These are phyloP conservation scores for Laetiporus sulphureus DNA, from an alignment of 1,284 basidiomycete species.

Conservation along the genomic window DNA sequence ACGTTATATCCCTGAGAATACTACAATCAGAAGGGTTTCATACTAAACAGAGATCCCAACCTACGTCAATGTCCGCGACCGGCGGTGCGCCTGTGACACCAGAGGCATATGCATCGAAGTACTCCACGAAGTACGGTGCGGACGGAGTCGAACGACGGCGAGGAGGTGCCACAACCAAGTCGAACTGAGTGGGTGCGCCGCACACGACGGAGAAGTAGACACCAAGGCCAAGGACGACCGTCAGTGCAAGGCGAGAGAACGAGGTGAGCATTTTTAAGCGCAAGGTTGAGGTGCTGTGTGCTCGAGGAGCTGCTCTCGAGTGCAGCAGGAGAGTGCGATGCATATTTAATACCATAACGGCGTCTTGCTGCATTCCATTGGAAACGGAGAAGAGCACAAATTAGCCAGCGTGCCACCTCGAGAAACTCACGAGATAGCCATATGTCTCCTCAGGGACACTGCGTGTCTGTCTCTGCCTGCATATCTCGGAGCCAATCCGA, in stretches of 20 bases:
- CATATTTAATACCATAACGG: no score
- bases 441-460: neutral
- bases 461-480: neutral
- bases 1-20: conserved; percentile 44
- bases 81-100: conserved; percentile 32
- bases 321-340: no score
- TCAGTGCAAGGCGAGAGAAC: neutral
- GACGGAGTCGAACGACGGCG: conserved; percentile 6
- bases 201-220: neutral
- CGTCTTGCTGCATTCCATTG: no score
- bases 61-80: conserved; percentile 29
- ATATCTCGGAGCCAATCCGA: no score
- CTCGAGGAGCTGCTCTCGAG: no score
- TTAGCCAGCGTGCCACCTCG: no score
- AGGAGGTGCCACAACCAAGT: conserved; percentile 4
- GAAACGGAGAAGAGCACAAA: no score
- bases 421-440: conserved; percentile 3
- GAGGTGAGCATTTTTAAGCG: no score
- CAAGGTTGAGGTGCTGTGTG: no score
- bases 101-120: conserved; percentile 32
- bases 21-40: no score
- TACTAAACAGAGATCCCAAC: no score
- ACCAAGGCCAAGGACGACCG: neutral
- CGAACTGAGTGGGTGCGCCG: conserved; percentile 2
- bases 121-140: conserved; percentile 37